Conservation (phyloP, 495 filamentous ascomycete species). For the Hyaloscypha variabilis region DNA sequence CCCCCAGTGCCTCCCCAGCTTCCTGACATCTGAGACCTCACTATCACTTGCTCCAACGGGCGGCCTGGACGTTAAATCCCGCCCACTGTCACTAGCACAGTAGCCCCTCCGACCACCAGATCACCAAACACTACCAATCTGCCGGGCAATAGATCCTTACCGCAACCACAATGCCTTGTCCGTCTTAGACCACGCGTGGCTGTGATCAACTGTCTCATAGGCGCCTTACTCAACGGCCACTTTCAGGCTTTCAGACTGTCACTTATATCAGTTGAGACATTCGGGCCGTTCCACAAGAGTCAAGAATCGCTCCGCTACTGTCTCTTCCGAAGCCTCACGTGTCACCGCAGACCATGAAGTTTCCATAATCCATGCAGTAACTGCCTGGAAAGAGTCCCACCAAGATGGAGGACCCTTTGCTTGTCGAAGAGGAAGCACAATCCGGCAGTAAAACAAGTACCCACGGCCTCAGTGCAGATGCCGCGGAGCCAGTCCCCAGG, state of each 20-base stretch:
- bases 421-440: neutral
- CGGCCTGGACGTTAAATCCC: neutral
- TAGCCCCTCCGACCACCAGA: neutral
- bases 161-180: neutral
- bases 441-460: neutral
- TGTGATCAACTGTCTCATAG: neutral
- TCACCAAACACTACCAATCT: neutral
- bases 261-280: constrained; percentile 12
- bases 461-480: neutral
- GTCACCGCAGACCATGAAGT: constrained; percentile 3
- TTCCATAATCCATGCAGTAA: neutral
- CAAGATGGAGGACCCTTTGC: neutral
- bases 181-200: neutral
- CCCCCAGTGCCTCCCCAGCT: neutral
- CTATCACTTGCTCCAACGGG: neutral
- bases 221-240: neutral
- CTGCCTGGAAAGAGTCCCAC: neutral
- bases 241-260: no score
- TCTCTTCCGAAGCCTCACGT: constrained; percentile 1
- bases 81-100: neutral
- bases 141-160: neutral
- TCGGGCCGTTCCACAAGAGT: constrained; percentile 10
- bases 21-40: neutral
- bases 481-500: constrained; percentile 13
- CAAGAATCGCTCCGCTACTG: neutral